These are phyloP conservation scores for Pestalotiopsis sp. DNA, from an alignment of 2,329 filamentous ascomycete species.

Conservation along the genomic window DNA sequence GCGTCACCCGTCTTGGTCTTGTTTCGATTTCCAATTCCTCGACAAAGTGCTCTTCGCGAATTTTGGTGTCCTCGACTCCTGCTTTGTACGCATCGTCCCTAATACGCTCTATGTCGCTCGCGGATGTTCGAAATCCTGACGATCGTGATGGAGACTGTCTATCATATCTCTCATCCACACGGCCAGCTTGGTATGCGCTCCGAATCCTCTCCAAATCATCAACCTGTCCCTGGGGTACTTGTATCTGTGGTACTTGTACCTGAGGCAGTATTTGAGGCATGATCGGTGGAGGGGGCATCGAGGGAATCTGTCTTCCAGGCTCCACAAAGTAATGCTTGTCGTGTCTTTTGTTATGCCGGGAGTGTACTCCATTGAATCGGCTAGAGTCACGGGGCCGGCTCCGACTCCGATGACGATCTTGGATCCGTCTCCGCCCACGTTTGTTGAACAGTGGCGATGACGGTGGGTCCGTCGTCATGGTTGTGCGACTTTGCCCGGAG, in stretches of 20 bases:
- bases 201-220: constrained; percentile 6
- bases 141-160: background rate
- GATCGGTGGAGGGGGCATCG: background rate
- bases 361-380: background rate
- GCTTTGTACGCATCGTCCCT: constrained; percentile 4
- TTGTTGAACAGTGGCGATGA: constrained; percentile 2
- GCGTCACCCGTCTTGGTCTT: background rate
- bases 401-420: background rate
- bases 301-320: background rate
- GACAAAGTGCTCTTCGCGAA: background rate
- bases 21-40: background rate
- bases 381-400: background rate
- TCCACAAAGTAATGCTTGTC: constrained; percentile 1
- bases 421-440: background rate
- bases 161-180: background rate
- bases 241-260: background rate
- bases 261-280: background rate
- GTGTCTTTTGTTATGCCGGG: constrained; percentile 1
- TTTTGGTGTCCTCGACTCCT: background rate
- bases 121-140: background rate
- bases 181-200: constrained; percentile 1
- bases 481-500: background rate
- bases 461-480: background rate
- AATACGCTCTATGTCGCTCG: constrained; percentile 11
- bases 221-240: too few relatives aligned